These are phyloP conservation scores for Backusella circina DNA, from an alignment of 192 early-diverging fungal species.

Conservation along the genomic window DNA sequence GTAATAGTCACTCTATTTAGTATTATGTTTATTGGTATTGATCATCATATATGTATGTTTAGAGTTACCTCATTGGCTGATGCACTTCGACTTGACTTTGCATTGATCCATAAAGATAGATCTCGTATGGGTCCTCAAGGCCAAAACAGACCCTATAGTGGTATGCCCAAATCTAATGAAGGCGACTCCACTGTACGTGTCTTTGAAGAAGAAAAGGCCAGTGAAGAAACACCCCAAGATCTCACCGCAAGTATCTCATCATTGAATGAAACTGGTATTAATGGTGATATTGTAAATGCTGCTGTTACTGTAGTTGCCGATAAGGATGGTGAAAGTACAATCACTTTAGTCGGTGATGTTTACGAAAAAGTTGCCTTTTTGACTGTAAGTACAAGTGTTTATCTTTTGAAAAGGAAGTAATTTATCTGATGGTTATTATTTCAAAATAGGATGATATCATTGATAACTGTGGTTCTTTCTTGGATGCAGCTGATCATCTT, in stretches of 20 bases:
- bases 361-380: constrained; percentile 81
- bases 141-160: constrained; percentile 26
- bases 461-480: constrained; percentile 85
- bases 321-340: constrained; percentile 33
- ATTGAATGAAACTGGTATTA: constrained; percentile 19
- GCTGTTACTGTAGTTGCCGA: constrained; percentile 34
- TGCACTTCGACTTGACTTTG: constrained; percentile 87
- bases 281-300: constrained; percentile 27
- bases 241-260: constrained; percentile 28
- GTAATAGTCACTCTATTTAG: constrained; percentile 28
- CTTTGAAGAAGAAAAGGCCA: constrained; percentile 6
- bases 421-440: neutral
- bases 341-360: constrained; percentile 91
- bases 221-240: constrained; percentile 1
- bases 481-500: constrained; percentile 89
- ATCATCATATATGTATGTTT: neutral
- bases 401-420: neutral
- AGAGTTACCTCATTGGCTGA: constrained; percentile 91
- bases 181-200: constrained; percentile 2
- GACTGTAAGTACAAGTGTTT: constrained; percentile 53
- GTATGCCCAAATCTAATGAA: constrained; percentile 17
- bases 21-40: neutral
- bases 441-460: constrained; percentile 83
- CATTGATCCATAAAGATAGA: constrained; percentile 90
- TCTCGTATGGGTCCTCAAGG: constrained; percentile 41